A percentile compares a stretch with the other conserved stretches of the same genome.
phyloP scores from a whole-genome alignment of 23 red algal genomes.

The Gracilaria vermiculophylla region DNA sequence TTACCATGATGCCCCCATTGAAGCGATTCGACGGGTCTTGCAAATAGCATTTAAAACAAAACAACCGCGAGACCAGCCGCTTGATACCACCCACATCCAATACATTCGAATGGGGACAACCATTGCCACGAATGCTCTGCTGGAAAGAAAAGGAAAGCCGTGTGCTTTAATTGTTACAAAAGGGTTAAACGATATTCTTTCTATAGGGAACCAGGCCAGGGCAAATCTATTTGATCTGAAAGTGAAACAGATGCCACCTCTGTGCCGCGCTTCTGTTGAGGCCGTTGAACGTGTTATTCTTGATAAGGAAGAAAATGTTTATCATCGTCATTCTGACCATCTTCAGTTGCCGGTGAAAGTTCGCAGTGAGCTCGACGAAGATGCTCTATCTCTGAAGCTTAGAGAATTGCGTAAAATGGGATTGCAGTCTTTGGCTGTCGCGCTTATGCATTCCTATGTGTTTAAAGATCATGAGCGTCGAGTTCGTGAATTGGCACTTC shows the following conservation, averaged over 20 bases:
- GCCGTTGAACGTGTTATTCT: constrained; percentile 73
- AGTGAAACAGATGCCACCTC: constrained; percentile 41
- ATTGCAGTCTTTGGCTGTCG: constrained; percentile 81
- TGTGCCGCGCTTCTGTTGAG: constrained; percentile 64
- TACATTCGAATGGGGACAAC: constrained; percentile 98
- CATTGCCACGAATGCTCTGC: constrained; percentile 93
- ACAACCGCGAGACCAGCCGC: constrained; percentile 23
- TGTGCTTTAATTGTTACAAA: constrained; percentile 72
- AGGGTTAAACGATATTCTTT: constrained; percentile 78
- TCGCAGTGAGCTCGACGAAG: constrained; percentile 44
- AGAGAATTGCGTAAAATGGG: constrained; percentile 15
- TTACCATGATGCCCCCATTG: constrained; percentile 90
- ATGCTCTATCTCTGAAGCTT: not conserved
- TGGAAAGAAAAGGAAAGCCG: constrained; percentile 87
- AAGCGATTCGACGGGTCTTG: constrained; percentile 92
- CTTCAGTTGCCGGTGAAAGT: not conserved
- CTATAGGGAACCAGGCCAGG: constrained; percentile 83
- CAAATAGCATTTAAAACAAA: not conserved
- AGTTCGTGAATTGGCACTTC: constrained; percentile 44
- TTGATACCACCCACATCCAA: constrained; percentile 71
- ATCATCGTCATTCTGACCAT: not conserved
- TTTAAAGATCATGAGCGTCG: constrained; percentile 75
- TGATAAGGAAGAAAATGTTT: constrained; percentile 11
- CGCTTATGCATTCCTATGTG: constrained; percentile 91
- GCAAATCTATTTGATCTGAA: constrained; percentile 93